Conservation (phyloP, 352 stramenopile species). For the Phytophthora cryptogea region DNA sequence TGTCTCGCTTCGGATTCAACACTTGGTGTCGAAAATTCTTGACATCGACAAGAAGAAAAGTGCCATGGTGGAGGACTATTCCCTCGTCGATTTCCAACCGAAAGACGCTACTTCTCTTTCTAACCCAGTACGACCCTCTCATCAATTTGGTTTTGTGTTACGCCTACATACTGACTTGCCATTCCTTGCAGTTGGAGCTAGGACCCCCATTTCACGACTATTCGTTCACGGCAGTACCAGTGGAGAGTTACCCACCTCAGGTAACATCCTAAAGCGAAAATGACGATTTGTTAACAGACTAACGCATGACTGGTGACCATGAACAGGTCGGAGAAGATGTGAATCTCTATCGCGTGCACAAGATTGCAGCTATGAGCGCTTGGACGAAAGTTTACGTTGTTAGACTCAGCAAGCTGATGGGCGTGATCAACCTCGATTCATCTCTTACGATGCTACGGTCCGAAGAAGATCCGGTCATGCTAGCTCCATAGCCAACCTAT, state of each 20-base stretch:
- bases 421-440: constrained; percentile 73
- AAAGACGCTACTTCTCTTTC: constrained; percentile 65
- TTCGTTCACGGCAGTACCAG: constrained; percentile 62
- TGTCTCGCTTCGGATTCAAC: constrained; percentile 67
- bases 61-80: constrained; percentile 71
- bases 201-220: constrained; percentile 75
- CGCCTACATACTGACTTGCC: background rate
- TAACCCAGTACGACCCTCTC: constrained; percentile 42
- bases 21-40: constrained; percentile 75
- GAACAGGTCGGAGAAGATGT: constrained; percentile 66
- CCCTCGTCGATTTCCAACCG: constrained; percentile 70
- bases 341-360: constrained; percentile 77
- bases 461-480: constrained; percentile 56
- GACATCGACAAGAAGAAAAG: constrained; percentile 75
- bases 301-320: background rate
- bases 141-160: constrained; percentile 12
- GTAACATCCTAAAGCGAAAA: constrained; percentile 22
- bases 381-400: constrained; percentile 88
- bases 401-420: constrained; percentile 69
- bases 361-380: constrained; percentile 76
- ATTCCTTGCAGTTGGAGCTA: constrained; percentile 52
- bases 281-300: background rate
- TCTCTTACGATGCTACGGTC: constrained; percentile 60
- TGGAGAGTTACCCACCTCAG: constrained; percentile 84
- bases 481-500: constrained; percentile 16